Evolutionary conservation across 805 yeast genomes (phyloP).

Genomic region (Blastobotrys terrestris): DNA sequence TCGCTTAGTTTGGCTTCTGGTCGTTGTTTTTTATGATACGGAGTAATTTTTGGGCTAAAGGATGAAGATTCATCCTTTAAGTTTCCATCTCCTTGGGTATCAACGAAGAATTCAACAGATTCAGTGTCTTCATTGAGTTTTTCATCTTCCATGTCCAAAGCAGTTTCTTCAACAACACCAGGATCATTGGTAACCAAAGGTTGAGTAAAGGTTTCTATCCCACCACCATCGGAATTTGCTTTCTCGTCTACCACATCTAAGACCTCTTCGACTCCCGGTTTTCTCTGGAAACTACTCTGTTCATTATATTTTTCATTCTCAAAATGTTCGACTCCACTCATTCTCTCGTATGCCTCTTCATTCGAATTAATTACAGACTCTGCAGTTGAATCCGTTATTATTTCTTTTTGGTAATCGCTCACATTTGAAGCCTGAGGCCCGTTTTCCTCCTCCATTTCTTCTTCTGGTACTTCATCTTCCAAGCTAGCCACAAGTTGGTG

Average conservation of each 20-base stretch:
- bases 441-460: constrained; percentile 1
- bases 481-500: background rate
- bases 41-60: background rate
- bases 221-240: too few species aligned
- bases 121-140: background rate
- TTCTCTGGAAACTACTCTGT: too few species aligned
- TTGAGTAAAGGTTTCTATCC: too few species aligned
- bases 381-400: too few species aligned
- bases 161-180: background rate
- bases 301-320: too few species aligned
- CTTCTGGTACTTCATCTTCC: background rate
- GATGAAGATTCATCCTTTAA: background rate
- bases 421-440: too few species aligned
- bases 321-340: too few species aligned
- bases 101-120: background rate
- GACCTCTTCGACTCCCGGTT: too few species aligned
- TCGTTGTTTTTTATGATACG: background rate
- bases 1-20: background rate
- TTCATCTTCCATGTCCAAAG: background rate
- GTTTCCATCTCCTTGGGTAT: background rate
- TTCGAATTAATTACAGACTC: too few species aligned
- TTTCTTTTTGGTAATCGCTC: too few species aligned
- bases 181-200: background rate
- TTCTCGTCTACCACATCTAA: too few species aligned
- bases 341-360: too few species aligned